Evolutionary conservation across 2,329 filamentous ascomycete species (phyloP), one percentile per base, ranked within the genome.

Genomic region (Daldinia sp.): DNA sequence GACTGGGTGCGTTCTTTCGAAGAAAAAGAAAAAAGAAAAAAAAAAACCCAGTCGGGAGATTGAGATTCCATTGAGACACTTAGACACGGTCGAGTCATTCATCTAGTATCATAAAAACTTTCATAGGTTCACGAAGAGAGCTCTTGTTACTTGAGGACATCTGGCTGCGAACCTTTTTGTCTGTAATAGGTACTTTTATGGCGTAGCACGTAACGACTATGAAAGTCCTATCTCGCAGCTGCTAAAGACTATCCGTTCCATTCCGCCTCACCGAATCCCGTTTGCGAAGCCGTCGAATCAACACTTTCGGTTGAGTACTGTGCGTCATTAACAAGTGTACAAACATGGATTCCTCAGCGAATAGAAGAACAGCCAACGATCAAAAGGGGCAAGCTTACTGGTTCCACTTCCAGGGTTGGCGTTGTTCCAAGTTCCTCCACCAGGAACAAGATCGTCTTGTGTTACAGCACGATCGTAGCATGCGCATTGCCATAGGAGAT

Each of bases 391-490:
- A 18, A 46, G 44, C 69, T 67, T 60, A 71, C 69, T 71, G 13
- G 70, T 72, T 48, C 72, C 70, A 39, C 72, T 73, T 7, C 70
- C 70, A 4, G 72, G 72, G 30, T 73, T 73, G 18, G 60, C 72
- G 35, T 69, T 69, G 23, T 73, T 71, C 72, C 69, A 73, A 42
- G 69, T 70, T 28, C 72, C 72, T 44, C 65, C 60, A 1, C 72
- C 70, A 10, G 56, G 26, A 0, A 54, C 58, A 15, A 73, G 59
- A 26, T 73, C 69, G 1, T 72, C 39, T 28, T 26, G 50, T 20
- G 69, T 61, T 23, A 72, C 64, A 7, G 59, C 54, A 28, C 67
- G 58, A 57, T 73, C 72, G 20, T 72, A 73, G 23, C 72, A 73
- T 2, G 70, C 62, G 23, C 72, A 72, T 37, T 73, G 70, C 68